A percentile compares a stretch with the other conserved stretches of the same genome.
Evolutionary conservation across 345 rosid species (phyloP).

Genomic region (Iberis pinnata): DNA sequence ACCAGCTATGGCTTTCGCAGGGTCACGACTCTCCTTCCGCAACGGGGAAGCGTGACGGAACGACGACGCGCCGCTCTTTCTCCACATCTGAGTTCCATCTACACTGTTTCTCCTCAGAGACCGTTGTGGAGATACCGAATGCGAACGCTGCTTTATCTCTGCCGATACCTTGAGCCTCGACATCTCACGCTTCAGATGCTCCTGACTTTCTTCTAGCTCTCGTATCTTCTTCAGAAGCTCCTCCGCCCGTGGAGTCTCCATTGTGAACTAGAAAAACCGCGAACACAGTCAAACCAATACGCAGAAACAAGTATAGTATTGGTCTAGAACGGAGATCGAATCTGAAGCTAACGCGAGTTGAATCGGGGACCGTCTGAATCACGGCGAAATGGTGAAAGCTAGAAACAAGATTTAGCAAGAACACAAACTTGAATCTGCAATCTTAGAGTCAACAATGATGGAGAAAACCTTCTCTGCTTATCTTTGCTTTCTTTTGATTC

Average conservation of each 20-base stretch:
- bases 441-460: slow-evolving; percentile 20
- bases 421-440: background rate
- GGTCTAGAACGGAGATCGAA: slow-evolving; percentile 13
- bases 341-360: slow-evolving; percentile 8
- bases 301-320: background rate
- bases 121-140: slow-evolving; percentile 80
- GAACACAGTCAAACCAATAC: background rate
- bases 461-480: slow-evolving; percentile 26
- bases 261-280: slow-evolving; percentile 18
- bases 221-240: slow-evolving; percentile 79
- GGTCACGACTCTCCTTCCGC: slow-evolving; percentile 59
- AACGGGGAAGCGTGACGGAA: slow-evolving; percentile 78
- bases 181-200: slow-evolving; percentile 69
- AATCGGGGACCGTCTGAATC: slow-evolving; percentile 11
- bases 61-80: slow-evolving; percentile 59
- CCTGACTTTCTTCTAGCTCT: slow-evolving; percentile 79
- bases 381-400: slow-evolving; percentile 10
- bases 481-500: slow-evolving; percentile 21
- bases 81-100: slow-evolving; percentile 32
- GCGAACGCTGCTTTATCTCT: slow-evolving; percentile 56
- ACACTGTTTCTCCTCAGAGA: slow-evolving; percentile 35
- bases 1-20: slow-evolving; percentile 23
- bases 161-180: slow-evolving; percentile 46
- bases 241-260: slow-evolving; percentile 75
- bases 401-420: background rate